These are phyloP conservation scores for Erigeron philadelphicus DNA, from an alignment of 140 eudicot genomes.

Conservation along the genomic window DNA sequence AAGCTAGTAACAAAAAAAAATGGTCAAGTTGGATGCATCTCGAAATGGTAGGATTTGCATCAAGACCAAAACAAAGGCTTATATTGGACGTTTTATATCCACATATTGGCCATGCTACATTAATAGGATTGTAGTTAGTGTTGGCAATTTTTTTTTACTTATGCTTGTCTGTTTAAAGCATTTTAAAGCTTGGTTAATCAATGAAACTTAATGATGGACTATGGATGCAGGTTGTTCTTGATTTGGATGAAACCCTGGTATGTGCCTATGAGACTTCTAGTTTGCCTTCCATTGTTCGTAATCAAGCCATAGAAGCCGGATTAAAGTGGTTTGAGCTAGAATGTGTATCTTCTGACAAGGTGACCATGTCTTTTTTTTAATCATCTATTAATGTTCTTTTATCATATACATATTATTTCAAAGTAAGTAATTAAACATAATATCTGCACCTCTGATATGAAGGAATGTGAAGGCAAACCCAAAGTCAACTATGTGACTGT, in stretches of 20 bases:
- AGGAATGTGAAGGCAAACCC: slow-evolving; percentile 94
- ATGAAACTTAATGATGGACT: slow-evolving; percentile 1
- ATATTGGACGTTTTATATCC: not conserved
- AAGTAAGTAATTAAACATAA: slow-evolving; percentile 4
- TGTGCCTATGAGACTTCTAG: slow-evolving; percentile 95
- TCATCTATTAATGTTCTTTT: slow-evolving; percentile 1
- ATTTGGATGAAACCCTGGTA: slow-evolving; percentile 90
- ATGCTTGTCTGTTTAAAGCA: not conserved
- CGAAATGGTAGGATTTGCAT: not conserved
- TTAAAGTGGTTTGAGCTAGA: slow-evolving; percentile 94
- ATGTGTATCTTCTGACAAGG: slow-evolving; percentile 92
- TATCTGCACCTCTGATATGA: slow-evolving; percentile 26
- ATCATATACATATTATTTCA: not conserved
- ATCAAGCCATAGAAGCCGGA: slow-evolving; percentile 91
- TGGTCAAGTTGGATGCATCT: not conserved
- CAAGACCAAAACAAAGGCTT: not conserved
- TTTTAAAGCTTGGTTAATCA: not conserved
- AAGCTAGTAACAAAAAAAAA: not conserved
- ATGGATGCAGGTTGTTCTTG: slow-evolving; percentile 87
- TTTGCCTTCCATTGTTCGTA: slow-evolving; percentile 68
- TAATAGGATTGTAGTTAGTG: not conserved
- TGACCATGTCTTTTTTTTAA: slow-evolving; percentile 17
- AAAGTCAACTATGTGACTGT: slow-evolving; percentile 93
- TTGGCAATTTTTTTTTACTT: not conserved
- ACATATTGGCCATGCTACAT: not conserved